phyloP scores from a whole-genome alignment of 768 basidiomycete species.

The Kwoniella pini region DNA sequence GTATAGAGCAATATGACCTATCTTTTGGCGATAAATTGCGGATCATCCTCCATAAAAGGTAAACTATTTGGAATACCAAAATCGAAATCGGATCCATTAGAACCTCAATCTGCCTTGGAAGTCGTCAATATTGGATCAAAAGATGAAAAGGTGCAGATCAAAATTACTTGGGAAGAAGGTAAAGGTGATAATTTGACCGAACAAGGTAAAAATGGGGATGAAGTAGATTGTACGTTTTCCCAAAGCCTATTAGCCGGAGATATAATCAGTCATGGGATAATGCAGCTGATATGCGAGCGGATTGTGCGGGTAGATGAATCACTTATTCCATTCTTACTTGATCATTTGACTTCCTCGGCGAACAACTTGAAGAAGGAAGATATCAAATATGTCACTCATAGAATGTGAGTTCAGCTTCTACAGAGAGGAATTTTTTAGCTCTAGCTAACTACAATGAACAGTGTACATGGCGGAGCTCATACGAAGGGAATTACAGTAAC shows the following conservation, averaged over 20 bases:
- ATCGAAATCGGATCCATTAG: slow-evolving; percentile 24
- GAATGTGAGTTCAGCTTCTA: slow-evolving; percentile 42
- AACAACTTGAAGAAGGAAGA: slow-evolving; percentile 45
- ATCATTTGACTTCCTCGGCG: slow-evolving; percentile 33
- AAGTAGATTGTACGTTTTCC: slow-evolving; percentile 49
- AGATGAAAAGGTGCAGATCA: slow-evolving; percentile 57
- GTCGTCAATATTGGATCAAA: slow-evolving; percentile 49
- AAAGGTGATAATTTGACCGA: slow-evolving; percentile 33
- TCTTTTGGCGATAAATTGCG: slow-evolving; percentile 74
- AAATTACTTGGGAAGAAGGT: slow-evolving; percentile 39
- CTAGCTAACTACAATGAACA: slow-evolving; percentile 36
- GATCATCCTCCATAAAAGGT: slow-evolving; percentile 83
- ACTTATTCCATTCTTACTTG: slow-evolving; percentile 46
- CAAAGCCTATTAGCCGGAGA: too few species aligned
- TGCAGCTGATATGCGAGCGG: not conserved
- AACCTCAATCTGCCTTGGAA: slow-evolving; percentile 34
- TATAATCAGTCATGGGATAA: too few species aligned
- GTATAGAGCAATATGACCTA: slow-evolving; percentile 23
- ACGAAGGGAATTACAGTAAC: slow-evolving; percentile 69
- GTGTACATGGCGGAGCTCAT: slow-evolving; percentile 86
- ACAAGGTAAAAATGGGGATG: slow-evolving; percentile 46
- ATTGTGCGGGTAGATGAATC: slow-evolving; percentile 29
- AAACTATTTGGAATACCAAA: slow-evolving; percentile 62
- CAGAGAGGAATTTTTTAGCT: slow-evolving; percentile 56
- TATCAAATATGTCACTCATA: slow-evolving; percentile 54